Conservation (phyloP, 768 basidiomycete genomes). For the Hemileccinum impolitum region DNA sequence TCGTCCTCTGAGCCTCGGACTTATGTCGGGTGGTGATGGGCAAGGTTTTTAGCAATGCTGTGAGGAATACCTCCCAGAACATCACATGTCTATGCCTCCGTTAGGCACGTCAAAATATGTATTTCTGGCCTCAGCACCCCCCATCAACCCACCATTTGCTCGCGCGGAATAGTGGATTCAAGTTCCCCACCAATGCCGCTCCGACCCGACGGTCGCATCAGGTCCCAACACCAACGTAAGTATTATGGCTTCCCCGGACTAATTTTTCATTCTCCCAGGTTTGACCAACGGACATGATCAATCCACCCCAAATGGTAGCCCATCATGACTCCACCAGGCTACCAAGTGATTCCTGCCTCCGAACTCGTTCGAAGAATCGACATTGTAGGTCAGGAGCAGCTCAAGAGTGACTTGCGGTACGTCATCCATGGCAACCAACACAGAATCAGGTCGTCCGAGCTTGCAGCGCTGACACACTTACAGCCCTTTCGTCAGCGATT, state of each 20-base stretch:
- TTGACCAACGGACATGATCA: background rate
- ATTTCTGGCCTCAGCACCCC: background rate
- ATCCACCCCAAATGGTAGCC: background rate
- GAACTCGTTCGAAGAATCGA: no score
- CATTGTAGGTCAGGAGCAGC: no score
- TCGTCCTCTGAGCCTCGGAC: constrained; percentile 7
- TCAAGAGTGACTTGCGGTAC: no score
- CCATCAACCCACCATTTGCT: no score
- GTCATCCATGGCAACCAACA: background rate
- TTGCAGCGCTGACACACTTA: background rate
- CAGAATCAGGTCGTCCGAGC: background rate
- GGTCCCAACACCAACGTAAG: constrained; percentile 10
- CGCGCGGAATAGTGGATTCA: background rate
- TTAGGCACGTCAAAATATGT: background rate
- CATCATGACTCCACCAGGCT: background rate
- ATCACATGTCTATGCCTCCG: background rate
- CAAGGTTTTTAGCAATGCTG: background rate
- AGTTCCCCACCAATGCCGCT: background rate
- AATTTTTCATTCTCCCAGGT: background rate
- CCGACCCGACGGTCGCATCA: background rate
- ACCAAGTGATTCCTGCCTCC: no score
- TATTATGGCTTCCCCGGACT: constrained; percentile 8
- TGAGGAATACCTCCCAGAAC: background rate
- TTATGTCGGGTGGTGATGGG: background rate
- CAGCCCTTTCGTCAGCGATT: background rate